Base-by-base conservation (phyloP, 306 rosid genomes). In the Nissolia schottii region DNA sequence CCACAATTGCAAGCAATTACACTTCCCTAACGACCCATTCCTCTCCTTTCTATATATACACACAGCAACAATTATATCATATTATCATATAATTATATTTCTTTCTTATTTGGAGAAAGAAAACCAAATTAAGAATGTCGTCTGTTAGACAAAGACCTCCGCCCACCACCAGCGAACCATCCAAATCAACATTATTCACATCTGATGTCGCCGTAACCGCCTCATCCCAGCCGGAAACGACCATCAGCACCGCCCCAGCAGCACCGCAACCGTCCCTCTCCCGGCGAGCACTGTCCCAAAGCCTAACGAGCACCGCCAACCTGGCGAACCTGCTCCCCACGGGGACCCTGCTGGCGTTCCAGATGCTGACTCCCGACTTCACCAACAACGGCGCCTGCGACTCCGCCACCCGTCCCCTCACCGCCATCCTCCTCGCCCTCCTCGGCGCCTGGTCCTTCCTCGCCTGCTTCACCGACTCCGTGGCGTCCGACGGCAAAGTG, bases 271-370 rank as follows among this genome's bases (percentile, higher is more conserved):
- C 73, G 1, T 50, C 85, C 12, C 10, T 54, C 2, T 59, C 79
- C 0, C 85, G 79, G 37, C 65, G 86, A 0, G 86, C 85, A 7
- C 46, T 89, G 22, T 78, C 93, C 0, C 86, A 77, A 24, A 69
- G 81, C 13, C 51, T 90, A 2, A 69, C 84, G 0, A 22, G 83
- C 82, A 83, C 97, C 0, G 92, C 95, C 63, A 85, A 83, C 78
- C 67, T 91, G 28, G 92, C 95, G 1, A 91, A 91, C 58, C 88
- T 87, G 3, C 92, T 91, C 18, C 97, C 97, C 0, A 87, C 95
- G 0, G 97, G 97, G 0, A 88, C 92, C 24, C 92, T 91, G 25
- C 56, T 88, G 0, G 90, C 89, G 2, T 87, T 91, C 77, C 92
- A 91, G 54, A 70, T 91, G 12, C 89, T 91, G 2, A 82, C 78